Conservation (phyloP, 2,329 filamentous ascomycete genomes). For the Xylaria sp. region DNA sequence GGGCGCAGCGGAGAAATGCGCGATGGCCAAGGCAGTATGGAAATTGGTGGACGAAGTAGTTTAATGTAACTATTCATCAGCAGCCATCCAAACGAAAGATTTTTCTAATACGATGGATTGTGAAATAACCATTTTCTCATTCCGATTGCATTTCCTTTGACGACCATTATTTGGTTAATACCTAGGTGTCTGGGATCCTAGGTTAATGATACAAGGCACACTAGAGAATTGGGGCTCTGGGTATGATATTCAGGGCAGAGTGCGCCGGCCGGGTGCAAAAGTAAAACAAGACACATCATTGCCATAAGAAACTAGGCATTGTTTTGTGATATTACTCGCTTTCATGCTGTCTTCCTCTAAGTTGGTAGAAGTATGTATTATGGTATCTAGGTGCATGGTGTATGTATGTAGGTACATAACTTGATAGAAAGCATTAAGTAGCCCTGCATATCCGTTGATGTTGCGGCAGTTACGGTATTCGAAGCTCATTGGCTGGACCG, state of each 20-base stretch:
- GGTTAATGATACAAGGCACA: background rate
- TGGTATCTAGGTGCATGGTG: background rate
- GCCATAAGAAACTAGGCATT: no score
- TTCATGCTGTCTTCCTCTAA: background rate
- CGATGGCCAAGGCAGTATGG: slow-evolving; percentile 88
- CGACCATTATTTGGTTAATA: background rate
- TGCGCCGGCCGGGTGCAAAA: no score
- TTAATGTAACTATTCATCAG: slow-evolving; percentile 76
- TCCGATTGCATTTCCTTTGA: background rate
- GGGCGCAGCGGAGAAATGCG: slow-evolving; percentile 95
- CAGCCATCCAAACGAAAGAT: background rate
- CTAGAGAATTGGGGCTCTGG: background rate
- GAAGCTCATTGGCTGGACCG: slow-evolving; percentile 27
- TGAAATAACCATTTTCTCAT: background rate
- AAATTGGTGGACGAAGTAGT: slow-evolving; percentile 91
- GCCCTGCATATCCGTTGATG: slow-evolving; percentile 21
- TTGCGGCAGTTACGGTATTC: slow-evolving; percentile 13
- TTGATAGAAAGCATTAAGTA: background rate
- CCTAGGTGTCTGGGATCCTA: background rate
- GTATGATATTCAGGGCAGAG: background rate
- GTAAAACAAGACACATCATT: background rate
- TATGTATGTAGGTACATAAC: background rate
- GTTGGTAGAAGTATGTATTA: background rate
- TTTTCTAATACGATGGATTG: background rate
- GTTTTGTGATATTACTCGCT: background rate